These are phyloP conservation scores for Ambrosia hybrid DNA, from an alignment of 140 eudicot genomes.

Conservation along the genomic window DNA sequence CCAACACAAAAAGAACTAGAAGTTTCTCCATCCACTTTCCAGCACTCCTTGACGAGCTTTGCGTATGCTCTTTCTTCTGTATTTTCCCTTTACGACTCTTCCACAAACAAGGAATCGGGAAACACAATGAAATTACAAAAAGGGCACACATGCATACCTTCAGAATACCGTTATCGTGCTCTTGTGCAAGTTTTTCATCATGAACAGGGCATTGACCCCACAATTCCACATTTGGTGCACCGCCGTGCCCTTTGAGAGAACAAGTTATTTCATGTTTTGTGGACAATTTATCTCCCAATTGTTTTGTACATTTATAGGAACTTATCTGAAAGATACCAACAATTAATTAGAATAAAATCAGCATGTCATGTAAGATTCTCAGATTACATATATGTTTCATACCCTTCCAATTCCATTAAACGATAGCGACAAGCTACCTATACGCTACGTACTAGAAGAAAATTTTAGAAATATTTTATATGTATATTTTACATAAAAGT, in stretches of 20 bases:
- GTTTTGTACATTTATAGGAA: slow-evolving; percentile 48
- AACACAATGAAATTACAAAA: slow-evolving; percentile 44
- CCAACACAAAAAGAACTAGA: slow-evolving; percentile 40
- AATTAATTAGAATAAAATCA: neutral
- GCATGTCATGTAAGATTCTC: no score
- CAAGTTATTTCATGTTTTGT: slow-evolving; percentile 33
- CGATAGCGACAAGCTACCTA: no score
- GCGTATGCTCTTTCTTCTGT: slow-evolving; percentile 50
- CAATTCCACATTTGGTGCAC: slow-evolving; percentile 28
- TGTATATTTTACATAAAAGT: no score
- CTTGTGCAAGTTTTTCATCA: slow-evolving; percentile 32
- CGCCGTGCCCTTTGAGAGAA: slow-evolving; percentile 24
- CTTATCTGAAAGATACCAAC: slow-evolving; percentile 38
- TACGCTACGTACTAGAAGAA: no score
- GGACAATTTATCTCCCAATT: slow-evolving; percentile 27
- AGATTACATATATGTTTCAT: no score
- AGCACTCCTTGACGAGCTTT: slow-evolving; percentile 44
- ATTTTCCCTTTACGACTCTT: slow-evolving; percentile 34
- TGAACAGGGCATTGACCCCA: slow-evolving; percentile 50
- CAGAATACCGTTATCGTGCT: slow-evolving; percentile 29
- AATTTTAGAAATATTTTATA: no score
- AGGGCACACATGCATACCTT: slow-evolving; percentile 52
- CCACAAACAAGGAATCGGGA: slow-evolving; percentile 30
- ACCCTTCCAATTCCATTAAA: no score
- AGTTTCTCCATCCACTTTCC: slow-evolving; percentile 75